phyloP scores from a whole-genome alignment of 2,329 filamentous ascomycete genomes.

The Hypoxylon sp. region DNA sequence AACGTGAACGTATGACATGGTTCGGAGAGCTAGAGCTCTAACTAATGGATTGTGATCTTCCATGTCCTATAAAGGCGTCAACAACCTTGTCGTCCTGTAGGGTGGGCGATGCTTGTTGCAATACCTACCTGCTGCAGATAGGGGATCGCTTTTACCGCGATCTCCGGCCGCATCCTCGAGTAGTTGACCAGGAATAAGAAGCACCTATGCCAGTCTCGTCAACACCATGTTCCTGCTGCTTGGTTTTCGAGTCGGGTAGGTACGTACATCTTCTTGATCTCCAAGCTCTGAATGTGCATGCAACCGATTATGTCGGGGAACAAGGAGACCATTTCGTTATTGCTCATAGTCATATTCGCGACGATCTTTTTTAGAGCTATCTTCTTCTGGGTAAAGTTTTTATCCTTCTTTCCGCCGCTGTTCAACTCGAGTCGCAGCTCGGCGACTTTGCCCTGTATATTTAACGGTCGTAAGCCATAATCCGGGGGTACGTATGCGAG shows the following conservation, averaged over 20 bases:
- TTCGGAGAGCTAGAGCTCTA: slow-evolving; percentile 89
- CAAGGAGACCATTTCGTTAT: slow-evolving; percentile 98
- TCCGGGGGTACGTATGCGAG: slow-evolving; percentile 63
- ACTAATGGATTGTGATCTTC: slow-evolving; percentile 92
- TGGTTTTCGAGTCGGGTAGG: slow-evolving; percentile 1
- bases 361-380: slow-evolving; percentile 99
- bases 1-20: slow-evolving; percentile 97
- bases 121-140: slow-evolving; percentile 79
- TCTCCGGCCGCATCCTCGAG: slow-evolving; percentile 91
- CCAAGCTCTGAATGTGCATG: slow-evolving; percentile 93
- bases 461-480: slow-evolving; percentile 64
- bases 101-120: background rate
- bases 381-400: slow-evolving; percentile 94
- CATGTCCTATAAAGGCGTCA: slow-evolving; percentile 75
- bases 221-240: slow-evolving; percentile 11
- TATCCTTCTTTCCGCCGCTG: slow-evolving; percentile 96
- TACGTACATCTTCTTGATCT: slow-evolving; percentile 98
- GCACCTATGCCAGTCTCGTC: slow-evolving; percentile 71
- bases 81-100: background rate
- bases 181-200: slow-evolving; percentile 99
- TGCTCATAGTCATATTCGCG: slow-evolving; percentile 99
- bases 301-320: slow-evolving; percentile 96
- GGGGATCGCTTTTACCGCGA: slow-evolving; percentile 91
- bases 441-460: slow-evolving; percentile 94
- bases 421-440: slow-evolving; percentile 95